A percentile compares a stretch with the other conserved stretches of the same genome.
These are phyloP conservation scores for Teratosphaeria gauchensis DNA, from an alignment of 2,329 filamentous ascomycete genomes.

Conservation along the genomic window DNA sequence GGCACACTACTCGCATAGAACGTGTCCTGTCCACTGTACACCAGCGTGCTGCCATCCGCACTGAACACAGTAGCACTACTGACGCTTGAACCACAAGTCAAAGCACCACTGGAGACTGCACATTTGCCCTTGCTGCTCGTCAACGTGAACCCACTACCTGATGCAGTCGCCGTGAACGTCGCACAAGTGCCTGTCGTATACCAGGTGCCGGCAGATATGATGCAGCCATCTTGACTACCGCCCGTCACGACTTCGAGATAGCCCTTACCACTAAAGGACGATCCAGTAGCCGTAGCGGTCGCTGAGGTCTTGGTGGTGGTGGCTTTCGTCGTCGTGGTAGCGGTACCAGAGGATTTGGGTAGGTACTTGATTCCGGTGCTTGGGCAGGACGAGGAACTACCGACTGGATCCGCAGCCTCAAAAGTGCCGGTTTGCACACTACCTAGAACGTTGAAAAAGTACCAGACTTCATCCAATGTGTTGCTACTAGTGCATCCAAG, in stretches of 20 bases:
- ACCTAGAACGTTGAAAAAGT: constrained; percentile 54
- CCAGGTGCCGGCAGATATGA: constrained; percentile 59
- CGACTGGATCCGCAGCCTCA: constrained; percentile 43
- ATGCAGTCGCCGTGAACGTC: constrained; percentile 44
- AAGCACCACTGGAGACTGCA: constrained; percentile 38
- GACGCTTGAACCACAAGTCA: constrained; percentile 43
- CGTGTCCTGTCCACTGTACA: constrained; percentile 27
- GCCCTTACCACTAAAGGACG: constrained; percentile 47
- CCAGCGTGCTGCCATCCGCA: constrained; percentile 26
- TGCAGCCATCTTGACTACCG: constrained; percentile 49
- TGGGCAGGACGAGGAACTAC: constrained; percentile 53
- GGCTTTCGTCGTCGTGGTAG: constrained; percentile 24
- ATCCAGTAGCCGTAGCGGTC: constrained; percentile 24
- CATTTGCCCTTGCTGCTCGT: constrained; percentile 51
- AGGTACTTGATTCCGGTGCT: constrained; percentile 53
- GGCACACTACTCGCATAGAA: constrained; percentile 38
- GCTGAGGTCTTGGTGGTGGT: constrained; percentile 20
- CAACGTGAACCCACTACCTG: constrained; percentile 39
- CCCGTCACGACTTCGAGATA: constrained; percentile 47
- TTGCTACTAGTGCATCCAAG: constrained; percentile 44
- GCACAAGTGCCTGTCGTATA: constrained; percentile 59
- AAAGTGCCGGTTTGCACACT: constrained; percentile 54
- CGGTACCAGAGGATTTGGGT: constrained; percentile 39
- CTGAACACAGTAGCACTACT: constrained; percentile 34
- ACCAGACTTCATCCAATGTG: constrained; percentile 47